Conservation (phyloP, 129 eudicot species). For the Tanacetum coccineum region DNA sequence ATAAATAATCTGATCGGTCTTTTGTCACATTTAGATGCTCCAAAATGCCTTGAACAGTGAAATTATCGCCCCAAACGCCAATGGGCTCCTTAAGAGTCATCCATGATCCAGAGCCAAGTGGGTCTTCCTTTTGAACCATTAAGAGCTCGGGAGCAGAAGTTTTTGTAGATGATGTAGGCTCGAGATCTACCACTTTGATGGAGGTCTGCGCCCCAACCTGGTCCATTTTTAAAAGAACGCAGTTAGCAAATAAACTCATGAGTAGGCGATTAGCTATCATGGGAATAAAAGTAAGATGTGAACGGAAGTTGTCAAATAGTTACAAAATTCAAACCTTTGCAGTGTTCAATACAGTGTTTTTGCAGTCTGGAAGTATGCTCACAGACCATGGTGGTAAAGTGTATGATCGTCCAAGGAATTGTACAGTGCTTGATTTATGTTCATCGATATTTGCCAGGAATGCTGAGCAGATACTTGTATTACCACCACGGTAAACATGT, state of each 20-base stretch:
- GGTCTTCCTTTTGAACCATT: constrained; percentile 28
- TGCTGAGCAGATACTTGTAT: constrained; percentile 65
- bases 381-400: constrained; percentile 98
- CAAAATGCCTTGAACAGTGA: constrained; percentile 74
- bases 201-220: constrained; percentile 94
- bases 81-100: constrained; percentile 51
- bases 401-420: constrained; percentile 60
- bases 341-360: constrained; percentile 63
- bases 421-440: constrained; percentile 47
- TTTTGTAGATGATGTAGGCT: constrained; percentile 27
- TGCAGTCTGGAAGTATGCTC: constrained; percentile 94
- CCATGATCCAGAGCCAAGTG: constrained; percentile 48
- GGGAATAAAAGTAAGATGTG: neutral
- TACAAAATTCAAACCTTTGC: constrained; percentile 65
- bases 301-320: constrained; percentile 3
- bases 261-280: constrained; percentile 5
- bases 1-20: constrained; percentile 83
- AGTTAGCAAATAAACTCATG: neutral
- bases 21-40: constrained; percentile 95
- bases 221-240: constrained; percentile 11
- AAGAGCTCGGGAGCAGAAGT: constrained; percentile 23
- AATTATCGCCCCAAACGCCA: constrained; percentile 67
- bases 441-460: constrained; percentile 97
- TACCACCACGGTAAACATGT: constrained; percentile 66
- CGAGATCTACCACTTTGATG: constrained; percentile 42